A percentile compares a stretch with the other conserved stretches of the same genome.
Conservation (phyloP, 768 basidiomycete genomes). For the Austroboletus eburneus region DNA sequence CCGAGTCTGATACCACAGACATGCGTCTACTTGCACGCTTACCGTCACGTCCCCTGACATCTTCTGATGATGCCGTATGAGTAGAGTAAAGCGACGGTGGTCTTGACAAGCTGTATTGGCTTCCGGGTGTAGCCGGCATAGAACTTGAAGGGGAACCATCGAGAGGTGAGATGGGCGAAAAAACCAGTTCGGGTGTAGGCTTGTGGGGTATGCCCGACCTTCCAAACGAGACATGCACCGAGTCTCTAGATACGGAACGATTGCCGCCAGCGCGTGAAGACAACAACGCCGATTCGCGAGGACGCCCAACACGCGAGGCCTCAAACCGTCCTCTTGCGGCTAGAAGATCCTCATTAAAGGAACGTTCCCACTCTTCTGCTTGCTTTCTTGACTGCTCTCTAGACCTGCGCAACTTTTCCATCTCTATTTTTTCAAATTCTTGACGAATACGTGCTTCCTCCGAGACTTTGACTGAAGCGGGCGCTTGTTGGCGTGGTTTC, state of each 20-base stretch:
- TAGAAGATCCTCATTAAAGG: conserved; percentile 55
- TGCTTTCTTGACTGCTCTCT: conserved; percentile 28
- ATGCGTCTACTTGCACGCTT: conserved; percentile 37
- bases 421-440: conserved; percentile 43
- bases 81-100: conserved; percentile 55
- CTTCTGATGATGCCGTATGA: conserved; percentile 55
- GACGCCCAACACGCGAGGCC: conserved; percentile 44
- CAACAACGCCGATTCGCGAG: conserved; percentile 20
- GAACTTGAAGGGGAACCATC: conserved; percentile 55
- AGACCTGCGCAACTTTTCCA: conserved; percentile 50
- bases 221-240: conserved; percentile 24
- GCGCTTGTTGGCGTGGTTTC: not conserved
- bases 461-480: conserved; percentile 20
- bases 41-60: conserved; percentile 40
- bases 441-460: conserved; percentile 45
- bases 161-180: conserved; percentile 30
- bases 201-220: conserved; percentile 37
- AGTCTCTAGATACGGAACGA: conserved; percentile 37
- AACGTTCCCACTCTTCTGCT: conserved; percentile 50
- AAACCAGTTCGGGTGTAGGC: conserved; percentile 43
- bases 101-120: conserved; percentile 40
- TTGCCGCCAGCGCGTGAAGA: conserved; percentile 26
- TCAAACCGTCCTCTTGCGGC: conserved; percentile 63
- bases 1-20: conserved; percentile 35
- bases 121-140: conserved; percentile 33